Evolutionary conservation across 148 eudicot species (phyloP).

Genomic region (Camellia lanceoleosa): DNA sequence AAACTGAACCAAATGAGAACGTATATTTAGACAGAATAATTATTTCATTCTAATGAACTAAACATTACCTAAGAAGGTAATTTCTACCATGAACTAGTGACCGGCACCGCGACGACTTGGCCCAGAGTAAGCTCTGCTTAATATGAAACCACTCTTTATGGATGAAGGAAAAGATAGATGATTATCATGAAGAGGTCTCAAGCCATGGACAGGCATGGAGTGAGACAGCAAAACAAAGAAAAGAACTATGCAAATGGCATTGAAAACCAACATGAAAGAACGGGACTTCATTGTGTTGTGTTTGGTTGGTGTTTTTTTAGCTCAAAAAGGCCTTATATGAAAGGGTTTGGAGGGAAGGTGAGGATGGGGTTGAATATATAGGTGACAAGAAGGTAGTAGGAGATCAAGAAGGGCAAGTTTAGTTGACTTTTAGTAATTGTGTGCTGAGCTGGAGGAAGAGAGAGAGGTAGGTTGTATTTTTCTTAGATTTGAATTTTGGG

Average conservation of each 20-base stretch:
- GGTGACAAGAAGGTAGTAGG: neutral
- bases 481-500: neutral
- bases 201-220: constrained; percentile 7
- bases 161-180: neutral
- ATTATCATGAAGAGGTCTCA: constrained; percentile 9
- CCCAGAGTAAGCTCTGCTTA: constrained; percentile 21
- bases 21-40: too few species aligned
- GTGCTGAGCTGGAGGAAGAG: neutral
- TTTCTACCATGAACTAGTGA: constrained; percentile 2
- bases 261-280: neutral
- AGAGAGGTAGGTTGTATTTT: neutral
- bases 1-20: too few species aligned
- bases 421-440: constrained; percentile 9
- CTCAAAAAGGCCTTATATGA: neutral
- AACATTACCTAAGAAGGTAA: neutral
- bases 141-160: neutral
- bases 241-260: neutral
- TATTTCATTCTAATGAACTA: too few species aligned
- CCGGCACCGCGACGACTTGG: constrained; percentile 25
- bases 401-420: neutral
- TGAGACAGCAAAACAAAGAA: constrained; percentile 3
- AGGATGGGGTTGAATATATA: neutral
- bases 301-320: neutral
- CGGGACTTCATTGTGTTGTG: neutral
- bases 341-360: neutral